These are phyloP conservation scores for Pyrenophora seminiperda DNA, from an alignment of 2,329 filamentous ascomycete species.

Conservation along the genomic window DNA sequence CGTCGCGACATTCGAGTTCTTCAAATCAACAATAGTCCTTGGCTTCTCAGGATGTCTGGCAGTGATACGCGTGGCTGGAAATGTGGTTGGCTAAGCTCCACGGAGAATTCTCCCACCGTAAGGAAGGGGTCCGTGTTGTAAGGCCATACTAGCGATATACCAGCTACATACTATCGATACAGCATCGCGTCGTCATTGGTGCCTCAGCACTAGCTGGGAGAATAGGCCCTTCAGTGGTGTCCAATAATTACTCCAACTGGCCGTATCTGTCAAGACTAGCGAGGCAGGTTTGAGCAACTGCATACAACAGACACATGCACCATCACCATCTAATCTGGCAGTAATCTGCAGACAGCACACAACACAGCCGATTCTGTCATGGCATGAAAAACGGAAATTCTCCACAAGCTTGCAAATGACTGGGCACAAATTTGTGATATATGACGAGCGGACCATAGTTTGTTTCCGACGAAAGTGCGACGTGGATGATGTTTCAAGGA, in stretches of 20 bases:
- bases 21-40: no score
- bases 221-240: not conserved
- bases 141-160: not conserved
- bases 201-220: not conserved
- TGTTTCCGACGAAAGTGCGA: constrained; percentile 36
- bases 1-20: no score
- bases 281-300: not conserved
- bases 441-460: constrained; percentile 12
- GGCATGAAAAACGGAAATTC: constrained; percentile 19
- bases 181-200: constrained; percentile 1
- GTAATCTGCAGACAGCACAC: constrained; percentile 4
- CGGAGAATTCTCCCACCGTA: not conserved
- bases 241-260: not conserved
- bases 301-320: constrained; percentile 3
- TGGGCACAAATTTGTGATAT: constrained; percentile 8
- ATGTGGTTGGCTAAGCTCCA: constrained; percentile 1
- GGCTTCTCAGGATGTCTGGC: no score
- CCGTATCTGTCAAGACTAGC: not conserved
- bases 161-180: constrained; percentile 4
- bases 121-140: not conserved
- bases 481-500: constrained; percentile 37
- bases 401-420: constrained; percentile 13
- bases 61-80: no score
- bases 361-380: constrained; percentile 3
- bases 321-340: not conserved